phyloP scores from a whole-genome alignment of 768 basidiomycete species.

The Paxillus rubicundulus region DNA sequence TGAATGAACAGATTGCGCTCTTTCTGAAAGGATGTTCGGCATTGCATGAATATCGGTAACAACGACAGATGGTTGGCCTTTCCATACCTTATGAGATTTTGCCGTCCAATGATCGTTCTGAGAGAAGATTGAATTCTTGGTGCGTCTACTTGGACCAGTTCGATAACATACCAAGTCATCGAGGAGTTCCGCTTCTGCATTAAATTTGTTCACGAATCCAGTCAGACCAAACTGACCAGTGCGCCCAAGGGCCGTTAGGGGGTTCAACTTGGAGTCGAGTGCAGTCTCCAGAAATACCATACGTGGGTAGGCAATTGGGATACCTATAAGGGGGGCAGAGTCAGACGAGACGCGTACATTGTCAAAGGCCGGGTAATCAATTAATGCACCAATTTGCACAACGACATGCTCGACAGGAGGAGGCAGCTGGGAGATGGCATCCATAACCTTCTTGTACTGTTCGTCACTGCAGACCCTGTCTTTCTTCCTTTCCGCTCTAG shows the following conservation, averaged over 20 bases:
- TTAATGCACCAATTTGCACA: slow-evolving; percentile 64
- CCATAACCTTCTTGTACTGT: slow-evolving; percentile 75
- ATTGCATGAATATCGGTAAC: not conserved
- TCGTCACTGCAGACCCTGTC: slow-evolving; percentile 72
- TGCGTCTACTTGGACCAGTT: not conserved
- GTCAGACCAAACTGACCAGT: slow-evolving; percentile 63
- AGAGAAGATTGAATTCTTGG: slow-evolving; percentile 51
- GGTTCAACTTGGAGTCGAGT: slow-evolving; percentile 81
- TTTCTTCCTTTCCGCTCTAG: slow-evolving; percentile 81
- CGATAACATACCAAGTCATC: slow-evolving; percentile 72
- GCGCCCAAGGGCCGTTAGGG: slow-evolving; percentile 72
- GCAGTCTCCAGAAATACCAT: slow-evolving; percentile 85
- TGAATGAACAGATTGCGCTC: slow-evolving; percentile 90
- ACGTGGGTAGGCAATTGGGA: slow-evolving; percentile 89
- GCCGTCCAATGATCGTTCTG: slow-evolving; percentile 95
- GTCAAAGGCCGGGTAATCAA: not conserved
- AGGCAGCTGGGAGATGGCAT: slow-evolving; percentile 59
- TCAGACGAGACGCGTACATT: not conserved
- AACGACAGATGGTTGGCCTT: not conserved
- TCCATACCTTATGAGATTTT: slow-evolving; percentile 64
- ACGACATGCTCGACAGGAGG: slow-evolving; percentile 74
- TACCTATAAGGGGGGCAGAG: slow-evolving; percentile 38
- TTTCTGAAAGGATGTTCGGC: slow-evolving; percentile 43
- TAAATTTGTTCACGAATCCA: slow-evolving; percentile 88
- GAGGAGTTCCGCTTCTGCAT: slow-evolving; percentile 87